Conservation (phyloP, 2,329 filamentous ascomycete species). For the Cercospora sp. region DNA sequence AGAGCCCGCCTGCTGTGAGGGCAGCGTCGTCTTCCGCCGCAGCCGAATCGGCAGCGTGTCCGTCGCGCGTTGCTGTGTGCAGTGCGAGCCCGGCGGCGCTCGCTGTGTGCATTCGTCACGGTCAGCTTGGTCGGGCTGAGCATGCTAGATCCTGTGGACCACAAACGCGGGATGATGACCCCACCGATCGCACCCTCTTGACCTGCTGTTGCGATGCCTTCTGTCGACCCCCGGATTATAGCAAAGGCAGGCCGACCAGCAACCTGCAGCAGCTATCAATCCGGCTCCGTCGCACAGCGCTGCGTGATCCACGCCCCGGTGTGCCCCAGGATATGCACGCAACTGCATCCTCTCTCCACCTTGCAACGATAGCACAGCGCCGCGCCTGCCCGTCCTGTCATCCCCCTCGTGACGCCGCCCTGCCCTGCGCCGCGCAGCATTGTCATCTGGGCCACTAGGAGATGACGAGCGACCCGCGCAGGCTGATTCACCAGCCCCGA, state of each 20-base stretch:
- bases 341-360: background rate
- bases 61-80: background rate
- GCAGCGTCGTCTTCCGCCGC: background rate
- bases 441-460: conserved; percentile 15
- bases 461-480: conserved; percentile 27
- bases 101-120: background rate
- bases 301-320: background rate
- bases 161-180: background rate
- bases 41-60: background rate
- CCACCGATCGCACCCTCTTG: background rate
- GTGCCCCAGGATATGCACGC: background rate
- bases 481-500: conserved; percentile 24
- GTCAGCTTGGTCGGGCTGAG: background rate
- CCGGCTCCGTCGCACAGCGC: background rate
- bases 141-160: background rate
- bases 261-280: background rate
- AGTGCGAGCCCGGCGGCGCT: background rate
- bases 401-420: background rate
- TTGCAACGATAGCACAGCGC: background rate
- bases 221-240: background rate
- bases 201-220: background rate
- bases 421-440: background rate
- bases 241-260: background rate
- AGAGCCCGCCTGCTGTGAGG: background rate
- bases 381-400: background rate